Evolutionary conservation across 768 basidiomycete genomes (phyloP), one percentile per base, ranked within the genome.

Genomic region (Auricularia sp.): DNA sequence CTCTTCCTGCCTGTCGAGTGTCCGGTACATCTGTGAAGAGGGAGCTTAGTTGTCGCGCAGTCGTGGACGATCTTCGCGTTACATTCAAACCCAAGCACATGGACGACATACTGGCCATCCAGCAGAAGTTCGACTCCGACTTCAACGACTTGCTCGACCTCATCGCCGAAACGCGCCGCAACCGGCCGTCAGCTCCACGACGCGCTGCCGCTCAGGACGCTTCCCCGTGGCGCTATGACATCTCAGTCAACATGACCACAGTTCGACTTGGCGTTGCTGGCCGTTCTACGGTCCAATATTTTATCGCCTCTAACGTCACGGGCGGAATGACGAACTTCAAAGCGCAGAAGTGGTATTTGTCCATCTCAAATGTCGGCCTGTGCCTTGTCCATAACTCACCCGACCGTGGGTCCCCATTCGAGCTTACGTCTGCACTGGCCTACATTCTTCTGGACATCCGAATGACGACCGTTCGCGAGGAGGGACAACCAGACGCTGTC

Each of bases 51-150:
- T 75, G 84, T 5, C 72, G 87, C 29, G 81, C 82, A 3, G 75
- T 87, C 35, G 74, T 94, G 51, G 89, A 90, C 10, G 83, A 84
- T 64, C 81, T 93, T 67, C 80, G 86, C 43, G 75, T 91, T 64
- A 87, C 83, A 70, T 80, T 94, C 65, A 92, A 90, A 70, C 89
- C 90, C 3, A 83, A 84, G 0, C 86, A 93, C 69, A 87, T 90
- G 84, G 93, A 95, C 70, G 90, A 88, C 3, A 73, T 93, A 3
- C 80, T 94, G 2, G 83, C 83, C 3, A 88, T 95, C 8, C 92
- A 93, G 70, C 89, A 91, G 67, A 93, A 93, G 70, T 93, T 93
- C 65, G 92, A 90, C 5, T 87, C 88, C 69, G 92, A 94, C 74
- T 90, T 93, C 74, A 87, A 88, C 67, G 92, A 94, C 65, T 77